phyloP scores from a whole-genome alignment of 2,329 filamentous ascomycete species.

The Annulohypoxylon truncatum region DNA sequence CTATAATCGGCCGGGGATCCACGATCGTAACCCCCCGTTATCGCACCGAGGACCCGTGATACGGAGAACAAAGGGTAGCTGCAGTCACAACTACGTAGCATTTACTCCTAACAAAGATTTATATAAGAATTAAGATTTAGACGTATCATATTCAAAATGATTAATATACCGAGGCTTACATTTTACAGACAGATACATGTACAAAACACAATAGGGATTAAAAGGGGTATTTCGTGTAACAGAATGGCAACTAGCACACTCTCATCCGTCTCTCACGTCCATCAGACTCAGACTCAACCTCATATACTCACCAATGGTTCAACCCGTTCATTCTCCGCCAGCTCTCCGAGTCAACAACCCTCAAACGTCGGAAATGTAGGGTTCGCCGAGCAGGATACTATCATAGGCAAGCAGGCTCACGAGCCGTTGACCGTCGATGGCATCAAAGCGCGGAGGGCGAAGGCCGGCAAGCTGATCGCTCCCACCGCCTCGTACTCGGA shows the following conservation, averaged over 20 bases:
- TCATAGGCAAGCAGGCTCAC: slow-evolving; percentile 38
- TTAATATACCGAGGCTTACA: neutral
- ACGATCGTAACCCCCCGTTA: slow-evolving; percentile 35
- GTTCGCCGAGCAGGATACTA: slow-evolving; percentile 38
- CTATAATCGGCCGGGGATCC: slow-evolving; percentile 37
- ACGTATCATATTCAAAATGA: neutral
- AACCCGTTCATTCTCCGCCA: slow-evolving; percentile 30
- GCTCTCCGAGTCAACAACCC: slow-evolving; percentile 20
- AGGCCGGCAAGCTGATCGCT: slow-evolving; percentile 77
- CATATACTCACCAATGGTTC: neutral
- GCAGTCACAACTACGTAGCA: slow-evolving; percentile 10
- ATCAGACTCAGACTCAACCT: slow-evolving; percentile 13
- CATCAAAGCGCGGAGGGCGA: slow-evolving; percentile 74
- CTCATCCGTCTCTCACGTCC: slow-evolving; percentile 18
- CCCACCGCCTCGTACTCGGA: slow-evolving; percentile 81
- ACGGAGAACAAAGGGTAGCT: slow-evolving; percentile 30
- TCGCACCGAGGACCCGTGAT: slow-evolving; percentile 34
- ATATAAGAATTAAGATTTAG: neutral
- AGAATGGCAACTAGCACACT: slow-evolving; percentile 28
- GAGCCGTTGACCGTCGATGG: slow-evolving; percentile 69
- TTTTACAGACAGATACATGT: neutral
- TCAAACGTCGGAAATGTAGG: slow-evolving; percentile 41
- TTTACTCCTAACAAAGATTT: slow-evolving; percentile 1
- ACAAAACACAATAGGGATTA: neutral
- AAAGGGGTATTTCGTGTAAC: neutral